Percentiles rank a stretch among this genome's conserved stretches.
Conservation (phyloP, 1,139 yeast genomes). For the Magnusiomyces magnusii region DNA sequence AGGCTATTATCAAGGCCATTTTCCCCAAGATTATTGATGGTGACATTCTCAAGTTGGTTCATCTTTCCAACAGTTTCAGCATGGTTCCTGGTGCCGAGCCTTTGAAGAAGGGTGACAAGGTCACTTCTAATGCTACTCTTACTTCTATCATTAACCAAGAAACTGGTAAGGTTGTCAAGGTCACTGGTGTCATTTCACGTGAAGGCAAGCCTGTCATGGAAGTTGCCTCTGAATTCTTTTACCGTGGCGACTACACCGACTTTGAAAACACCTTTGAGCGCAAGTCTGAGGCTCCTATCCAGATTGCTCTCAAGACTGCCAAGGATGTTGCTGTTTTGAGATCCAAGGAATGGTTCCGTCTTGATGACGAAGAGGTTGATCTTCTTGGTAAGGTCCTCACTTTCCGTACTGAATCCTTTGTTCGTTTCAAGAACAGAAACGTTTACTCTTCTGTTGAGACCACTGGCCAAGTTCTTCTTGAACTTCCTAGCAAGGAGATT, state of each 20-base stretch:
- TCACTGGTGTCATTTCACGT: conserved; percentile 79
- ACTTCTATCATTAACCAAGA: conserved; percentile 85
- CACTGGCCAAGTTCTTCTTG: conserved; percentile 76
- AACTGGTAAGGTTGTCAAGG: conserved; percentile 94
- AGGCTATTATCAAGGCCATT: conserved; percentile 91
- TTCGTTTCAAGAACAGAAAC: conserved; percentile 67
- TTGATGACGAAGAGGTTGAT: conserved; percentile 58
- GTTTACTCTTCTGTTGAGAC: conserved; percentile 78
- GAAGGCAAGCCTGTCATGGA: conserved; percentile 80
- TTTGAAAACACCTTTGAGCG: conserved; percentile 90
- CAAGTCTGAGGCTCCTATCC: conserved; percentile 78
- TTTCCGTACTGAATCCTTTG: conserved; percentile 82
- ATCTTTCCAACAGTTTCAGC: conserved; percentile 87
- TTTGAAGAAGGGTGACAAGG: conserved; percentile 80
- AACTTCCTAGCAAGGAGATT: conserved; percentile 88
- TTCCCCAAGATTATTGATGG: conserved; percentile 97
- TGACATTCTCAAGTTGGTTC: conserved; percentile 88
- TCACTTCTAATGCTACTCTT: conserved; percentile 74
- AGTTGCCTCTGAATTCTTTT: conserved; percentile 90
- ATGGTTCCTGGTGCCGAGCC: conserved; percentile 92
- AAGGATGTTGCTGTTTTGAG: conserved; percentile 91
- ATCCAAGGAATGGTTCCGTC: conserved; percentile 97
- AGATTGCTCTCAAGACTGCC: conserved; percentile 60
- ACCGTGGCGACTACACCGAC: conserved; percentile 86
- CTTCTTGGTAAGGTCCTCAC: conserved; percentile 73